phyloP scores from a whole-genome alignment of 2,329 filamentous ascomycete genomes.

The Botrytis byssoidea region DNA sequence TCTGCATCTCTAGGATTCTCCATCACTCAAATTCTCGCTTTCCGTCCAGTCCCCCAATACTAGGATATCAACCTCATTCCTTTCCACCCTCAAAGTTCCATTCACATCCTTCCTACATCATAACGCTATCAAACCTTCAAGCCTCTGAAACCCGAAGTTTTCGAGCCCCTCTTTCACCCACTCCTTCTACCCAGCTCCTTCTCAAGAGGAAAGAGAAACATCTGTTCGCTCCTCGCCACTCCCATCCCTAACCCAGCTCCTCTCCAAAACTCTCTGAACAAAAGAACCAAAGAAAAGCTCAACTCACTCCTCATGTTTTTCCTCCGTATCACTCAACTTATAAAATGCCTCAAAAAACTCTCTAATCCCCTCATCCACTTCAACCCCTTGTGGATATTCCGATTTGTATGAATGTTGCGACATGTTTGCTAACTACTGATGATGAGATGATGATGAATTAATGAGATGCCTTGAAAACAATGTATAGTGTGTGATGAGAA shows the following conservation, averaged over 20 bases:
- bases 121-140: background rate
- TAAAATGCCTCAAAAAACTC: slow-evolving; percentile 71
- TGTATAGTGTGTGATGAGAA: background rate
- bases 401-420: background rate
- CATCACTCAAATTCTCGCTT: background rate
- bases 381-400: background rate
- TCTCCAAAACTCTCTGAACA: background rate
- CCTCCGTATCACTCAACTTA: slow-evolving; percentile 49
- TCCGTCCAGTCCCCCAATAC: background rate
- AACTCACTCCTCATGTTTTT: slow-evolving; percentile 45
- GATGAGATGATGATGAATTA: background rate
- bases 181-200: background rate
- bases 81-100: background rate
- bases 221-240: background rate
- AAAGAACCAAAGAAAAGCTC: slow-evolving; percentile 38
- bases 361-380: slow-evolving; percentile 56
- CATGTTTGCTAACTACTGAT: background rate
- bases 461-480: background rate
- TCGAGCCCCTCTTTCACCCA: background rate
- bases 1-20: background rate
- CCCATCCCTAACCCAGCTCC: background rate
- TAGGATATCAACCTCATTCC: background rate
- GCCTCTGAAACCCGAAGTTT: background rate
- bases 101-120: background rate
- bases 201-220: background rate